Evolutionary conservation across 1,284 basidiomycete species (phyloP).

Genomic region (Ustilago loliicola): DNA sequence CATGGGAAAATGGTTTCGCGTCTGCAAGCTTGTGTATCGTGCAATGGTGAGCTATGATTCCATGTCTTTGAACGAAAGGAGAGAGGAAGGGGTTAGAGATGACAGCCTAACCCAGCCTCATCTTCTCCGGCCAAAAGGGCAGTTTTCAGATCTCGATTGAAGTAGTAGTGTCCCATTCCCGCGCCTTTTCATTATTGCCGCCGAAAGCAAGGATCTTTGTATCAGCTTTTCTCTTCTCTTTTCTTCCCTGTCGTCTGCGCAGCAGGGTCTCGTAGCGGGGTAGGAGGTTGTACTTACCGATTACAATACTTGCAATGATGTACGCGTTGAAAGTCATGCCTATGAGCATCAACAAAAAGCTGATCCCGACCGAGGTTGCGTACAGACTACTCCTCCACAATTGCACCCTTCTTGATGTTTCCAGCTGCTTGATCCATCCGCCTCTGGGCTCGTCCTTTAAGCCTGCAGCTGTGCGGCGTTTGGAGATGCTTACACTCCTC

Average conservation of each 20-base stretch:
- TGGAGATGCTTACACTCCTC: slow-evolving; percentile 6
- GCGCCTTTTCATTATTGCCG: slow-evolving; percentile 23
- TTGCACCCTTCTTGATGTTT: slow-evolving; percentile 18
- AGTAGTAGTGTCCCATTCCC: slow-evolving; percentile 44
- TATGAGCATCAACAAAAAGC: slow-evolving; percentile 60
- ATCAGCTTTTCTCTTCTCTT: background rate
- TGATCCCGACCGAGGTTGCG: slow-evolving; percentile 37
- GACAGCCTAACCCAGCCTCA: background rate
- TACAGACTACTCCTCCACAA: slow-evolving; percentile 38
- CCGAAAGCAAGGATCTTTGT: background rate
- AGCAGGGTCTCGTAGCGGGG: too few species aligned
- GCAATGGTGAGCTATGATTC: background rate
- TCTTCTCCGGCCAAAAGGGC: background rate
- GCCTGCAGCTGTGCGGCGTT: too few species aligned
- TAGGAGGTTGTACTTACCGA: slow-evolving; percentile 31
- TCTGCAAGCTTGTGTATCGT: too few species aligned
- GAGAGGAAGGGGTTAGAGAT: background rate
- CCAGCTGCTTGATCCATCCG: slow-evolving; percentile 18
- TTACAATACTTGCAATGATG: slow-evolving; percentile 52
- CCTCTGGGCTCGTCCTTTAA: background rate
- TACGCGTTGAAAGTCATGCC: slow-evolving; percentile 64
- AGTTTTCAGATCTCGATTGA: slow-evolving; percentile 25
- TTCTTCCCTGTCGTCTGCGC: too few species aligned
- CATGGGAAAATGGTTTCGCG: too few species aligned
- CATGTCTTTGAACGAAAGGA: background rate